Evolutionary conservation across 176 grass and related monocot species (phyloP).

Genomic region (Tillandsia fasciculata): DNA sequence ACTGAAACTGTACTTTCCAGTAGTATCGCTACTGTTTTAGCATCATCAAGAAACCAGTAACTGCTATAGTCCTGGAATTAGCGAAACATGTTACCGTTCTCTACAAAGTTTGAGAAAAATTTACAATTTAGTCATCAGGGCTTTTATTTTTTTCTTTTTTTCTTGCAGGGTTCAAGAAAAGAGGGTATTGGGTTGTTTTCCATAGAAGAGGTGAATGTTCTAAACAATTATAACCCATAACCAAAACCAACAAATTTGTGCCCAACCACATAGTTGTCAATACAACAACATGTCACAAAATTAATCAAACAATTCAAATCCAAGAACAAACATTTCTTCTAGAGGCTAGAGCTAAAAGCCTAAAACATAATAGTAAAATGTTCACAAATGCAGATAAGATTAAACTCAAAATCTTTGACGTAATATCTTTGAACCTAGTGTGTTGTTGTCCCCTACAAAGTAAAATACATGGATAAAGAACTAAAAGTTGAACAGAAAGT

Average conservation of each 20-base stretch:
- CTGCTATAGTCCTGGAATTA: no score
- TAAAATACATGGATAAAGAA: constrained; percentile 4
- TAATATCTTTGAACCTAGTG: background rate
- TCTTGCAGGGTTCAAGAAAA: no score
- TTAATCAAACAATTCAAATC: background rate
- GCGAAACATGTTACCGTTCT: no score
- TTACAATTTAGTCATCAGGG: no score
- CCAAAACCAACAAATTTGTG: background rate
- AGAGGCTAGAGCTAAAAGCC: background rate
- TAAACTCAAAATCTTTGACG: background rate
- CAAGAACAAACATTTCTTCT: background rate
- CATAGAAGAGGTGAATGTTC: no score
- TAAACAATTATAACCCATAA: background rate
- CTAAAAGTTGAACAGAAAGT: constrained; percentile 1
- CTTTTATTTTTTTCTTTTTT: no score
- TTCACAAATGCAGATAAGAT: constrained; percentile 1
- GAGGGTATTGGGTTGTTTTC: no score
- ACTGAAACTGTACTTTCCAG: no score
- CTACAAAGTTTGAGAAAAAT: no score
- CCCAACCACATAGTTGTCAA: background rate
- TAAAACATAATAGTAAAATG: background rate
- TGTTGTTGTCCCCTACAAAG: constrained; percentile 2
- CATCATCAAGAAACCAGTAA: no score
- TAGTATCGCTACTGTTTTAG: no score
- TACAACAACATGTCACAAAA: background rate